These are phyloP conservation scores for Termitomyces sp. DNA, from an alignment of 768 basidiomycete genomes.

Conservation along the genomic window DNA sequence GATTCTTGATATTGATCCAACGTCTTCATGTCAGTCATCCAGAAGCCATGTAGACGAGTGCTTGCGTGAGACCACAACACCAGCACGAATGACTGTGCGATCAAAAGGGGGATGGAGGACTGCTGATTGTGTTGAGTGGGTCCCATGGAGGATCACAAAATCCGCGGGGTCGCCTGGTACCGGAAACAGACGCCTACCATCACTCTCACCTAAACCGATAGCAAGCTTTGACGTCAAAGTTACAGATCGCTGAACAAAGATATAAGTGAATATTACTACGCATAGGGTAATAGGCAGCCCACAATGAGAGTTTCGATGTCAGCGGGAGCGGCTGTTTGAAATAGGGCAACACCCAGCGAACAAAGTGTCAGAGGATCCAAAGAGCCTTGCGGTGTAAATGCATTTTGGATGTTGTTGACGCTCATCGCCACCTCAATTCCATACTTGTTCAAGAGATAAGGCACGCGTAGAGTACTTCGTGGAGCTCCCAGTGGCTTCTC, in stretches of 20 bases:
- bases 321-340: constrained; percentile 46
- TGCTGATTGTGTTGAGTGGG: constrained; percentile 34
- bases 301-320: constrained; percentile 46
- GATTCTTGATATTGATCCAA: neutral
- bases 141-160: constrained; percentile 53
- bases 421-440: constrained; percentile 47
- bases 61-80: constrained; percentile 36
- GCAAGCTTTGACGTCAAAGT: constrained; percentile 47
- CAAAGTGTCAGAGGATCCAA: constrained; percentile 57
- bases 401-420: constrained; percentile 63
- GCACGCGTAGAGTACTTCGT: constrained; percentile 50
- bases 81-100: constrained; percentile 45
- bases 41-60: constrained; percentile 28
- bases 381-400: constrained; percentile 65
- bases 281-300: neutral
- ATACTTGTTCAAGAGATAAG: constrained; percentile 37
- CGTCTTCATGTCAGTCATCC: neutral
- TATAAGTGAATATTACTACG: constrained; percentile 3
- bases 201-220: constrained; percentile 27
- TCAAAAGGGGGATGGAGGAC: constrained; percentile 44
- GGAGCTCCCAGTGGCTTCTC: constrained; percentile 35
- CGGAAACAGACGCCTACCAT: constrained; percentile 27
- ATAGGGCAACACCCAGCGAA: constrained; percentile 51
- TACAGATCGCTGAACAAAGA: constrained; percentile 37
- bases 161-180: constrained; percentile 40